Evolutionary conservation across 2,329 filamentous ascomycete species (phyloP), one percentile per base, ranked within the genome.

Genomic region (Fusarium temperatum): DNA sequence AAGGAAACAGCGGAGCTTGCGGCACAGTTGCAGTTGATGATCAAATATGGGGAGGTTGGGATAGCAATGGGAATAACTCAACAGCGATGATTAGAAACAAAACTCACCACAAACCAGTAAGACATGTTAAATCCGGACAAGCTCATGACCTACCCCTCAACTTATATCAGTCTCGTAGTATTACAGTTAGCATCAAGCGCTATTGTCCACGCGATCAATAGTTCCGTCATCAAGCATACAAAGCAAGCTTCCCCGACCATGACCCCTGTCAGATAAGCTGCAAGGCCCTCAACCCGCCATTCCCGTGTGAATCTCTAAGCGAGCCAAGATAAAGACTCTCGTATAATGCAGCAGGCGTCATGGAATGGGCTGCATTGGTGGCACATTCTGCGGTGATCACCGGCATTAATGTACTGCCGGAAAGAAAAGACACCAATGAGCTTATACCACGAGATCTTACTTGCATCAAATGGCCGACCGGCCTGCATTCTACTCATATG

Each of bases 401-500:
- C 28, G 22, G n/a, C 26, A 28, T 53, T 24, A 17, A n/a, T 60
- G 24, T 20, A 14, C 26, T 7, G 28, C 55, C 26, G 28, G 42
- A 24, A 41, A 20, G 0, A 5, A 28, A 22, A 3, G 32, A 68
- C 10, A 18, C 66, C 66, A 68, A 68, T 69, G 14, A 63, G 48
- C 42, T 38, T 56, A 28, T 24, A 68, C 48, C 65, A 68, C 66
- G 66, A 68, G 32, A 68, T 63, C 56, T 63, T 35, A 51, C 66
- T 13, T 44, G 47, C 64, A 56, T 62, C 4, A 24, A 44, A 22
- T 30, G 4, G 32, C 36, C 26, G 12, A 26, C 42, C 7, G 14
- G 26, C 66, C n/a, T 68, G 48, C 42, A 55, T 68, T 44, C 14
- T 18, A 22, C 8, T 63, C 48, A 51, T 56, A 63, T 15, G 17